These are phyloP conservation scores for Aspergillus novofumigatus DNA, from an alignment of 2,329 filamentous ascomycete genomes.

Conservation along the genomic window DNA sequence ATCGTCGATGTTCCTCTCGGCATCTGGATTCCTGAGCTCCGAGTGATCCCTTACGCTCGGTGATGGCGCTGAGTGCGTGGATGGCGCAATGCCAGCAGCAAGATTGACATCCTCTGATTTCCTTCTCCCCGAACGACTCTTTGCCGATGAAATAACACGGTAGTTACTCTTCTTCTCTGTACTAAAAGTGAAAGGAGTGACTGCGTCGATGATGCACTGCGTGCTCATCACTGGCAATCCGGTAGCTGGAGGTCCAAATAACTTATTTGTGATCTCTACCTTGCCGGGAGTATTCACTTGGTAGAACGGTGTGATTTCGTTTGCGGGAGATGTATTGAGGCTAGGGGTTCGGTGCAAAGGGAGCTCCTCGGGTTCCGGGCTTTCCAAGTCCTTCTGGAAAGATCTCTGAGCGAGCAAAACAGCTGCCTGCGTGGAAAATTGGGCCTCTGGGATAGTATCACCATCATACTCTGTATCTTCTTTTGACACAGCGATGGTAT, in stretches of 20 bases:
- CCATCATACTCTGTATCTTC: constrained; percentile 15
- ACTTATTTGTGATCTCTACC: background rate
- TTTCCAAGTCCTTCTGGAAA: constrained; percentile 37
- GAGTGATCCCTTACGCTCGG: background rate
- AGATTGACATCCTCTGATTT: constrained; percentile 20
- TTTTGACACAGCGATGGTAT: constrained; percentile 35
- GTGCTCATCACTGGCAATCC: constrained; percentile 33
- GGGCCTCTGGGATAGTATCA: constrained; percentile 25
- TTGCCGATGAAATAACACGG: constrained; percentile 3
- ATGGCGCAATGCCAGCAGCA: background rate
- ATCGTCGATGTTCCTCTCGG: constrained; percentile 8
- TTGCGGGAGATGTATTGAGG: constrained; percentile 9
- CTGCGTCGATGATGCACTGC: constrained; percentile 39
- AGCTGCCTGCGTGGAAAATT: constrained; percentile 40
- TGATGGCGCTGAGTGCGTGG: background rate
- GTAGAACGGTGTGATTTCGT: constrained; percentile 29
- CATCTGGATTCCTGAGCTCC: background rate
- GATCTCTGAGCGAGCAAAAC: constrained; percentile 36
- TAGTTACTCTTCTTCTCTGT: constrained; percentile 25
- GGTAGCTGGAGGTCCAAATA: constrained; percentile 7
- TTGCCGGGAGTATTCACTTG: constrained; percentile 15
- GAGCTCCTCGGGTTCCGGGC: constrained; percentile 17
- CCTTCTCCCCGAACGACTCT: constrained; percentile 8
- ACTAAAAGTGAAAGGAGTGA: constrained; percentile 38
- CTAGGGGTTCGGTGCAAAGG: constrained; percentile 13